Evolutionary conservation across 805 yeast genomes (phyloP), one percentile per base, ranked within the genome.

Genomic region (Yamadazyma ubonensis): DNA sequence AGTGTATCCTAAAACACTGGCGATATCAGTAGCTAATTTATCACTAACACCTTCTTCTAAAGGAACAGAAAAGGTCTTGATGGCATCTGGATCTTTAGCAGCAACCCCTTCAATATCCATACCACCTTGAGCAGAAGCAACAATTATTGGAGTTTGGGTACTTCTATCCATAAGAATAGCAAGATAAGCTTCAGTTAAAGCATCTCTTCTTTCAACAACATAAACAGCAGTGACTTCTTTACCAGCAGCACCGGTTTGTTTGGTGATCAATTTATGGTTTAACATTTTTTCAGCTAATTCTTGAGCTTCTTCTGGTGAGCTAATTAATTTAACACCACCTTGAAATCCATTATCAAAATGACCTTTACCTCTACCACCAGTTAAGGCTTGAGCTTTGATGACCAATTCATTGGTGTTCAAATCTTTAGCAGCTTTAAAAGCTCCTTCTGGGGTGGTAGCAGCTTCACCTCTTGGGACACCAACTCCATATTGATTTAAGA

Each of bases 301-400:
- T 65, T 74, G 76, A 44, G 95, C 96, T 72, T 91, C 90, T 59
- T 83, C 84, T 31, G 96, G 81, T 42, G 90, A 73, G 43, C 82
- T 73, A 54, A 87, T 86, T 68, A 93, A 76, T 71, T 88, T 85
- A 58, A 93, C 96, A 75, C 99, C 99, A 37, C 97, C 96, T 72
- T 91, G 81, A 63, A 87, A 80, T 38, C 99, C 99, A 56, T 81
- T 82, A 71, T 90, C 96, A 52, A 93, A 90, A 68, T 87, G 90
- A 49, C 99, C 99, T 70, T 93, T 93, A 71, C 99, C 99, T 71
- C 99, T 83, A 61, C 99, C 99, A 71, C 99, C 99, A 44, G 99
- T 90, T 59, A 93, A 78, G 35, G 96, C 97, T 73, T 93, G 99
- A 46, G 99, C 99, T 75, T 93, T 93, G 66, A 93, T 77, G 49